phyloP scores from a whole-genome alignment of 2,329 filamentous ascomycete species.

The Colletotrichum filicis region DNA sequence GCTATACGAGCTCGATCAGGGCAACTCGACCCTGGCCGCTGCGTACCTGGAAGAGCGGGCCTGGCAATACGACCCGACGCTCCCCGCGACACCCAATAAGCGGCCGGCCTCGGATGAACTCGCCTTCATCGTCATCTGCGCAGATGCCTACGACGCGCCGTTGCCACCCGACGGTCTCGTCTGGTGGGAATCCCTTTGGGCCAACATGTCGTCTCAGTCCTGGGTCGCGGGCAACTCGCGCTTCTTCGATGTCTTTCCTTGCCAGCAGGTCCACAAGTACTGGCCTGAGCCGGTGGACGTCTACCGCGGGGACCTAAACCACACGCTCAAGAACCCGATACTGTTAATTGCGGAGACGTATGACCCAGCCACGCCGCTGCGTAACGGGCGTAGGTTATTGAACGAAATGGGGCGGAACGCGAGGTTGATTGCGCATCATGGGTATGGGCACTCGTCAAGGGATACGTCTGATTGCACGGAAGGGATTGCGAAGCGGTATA shows the following conservation, averaged over 20 bases:
- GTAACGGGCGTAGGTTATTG: constrained; percentile 56
- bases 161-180: constrained; percentile 48
- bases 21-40: constrained; percentile 56
- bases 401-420: constrained; percentile 60
- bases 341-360: constrained; percentile 61
- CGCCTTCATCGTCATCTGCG: constrained; percentile 54
- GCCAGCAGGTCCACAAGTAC: constrained; percentile 55
- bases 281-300: constrained; percentile 59
- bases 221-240: constrained; percentile 61
- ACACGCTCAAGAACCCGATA: constrained; percentile 55
- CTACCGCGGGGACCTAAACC: constrained; percentile 57
- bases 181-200: constrained; percentile 60
- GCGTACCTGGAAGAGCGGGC: constrained; percentile 47
- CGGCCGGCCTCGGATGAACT: constrained; percentile 53
- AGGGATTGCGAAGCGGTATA: constrained; percentile 49
- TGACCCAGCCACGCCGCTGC: constrained; percentile 61
- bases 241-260: constrained; percentile 57
- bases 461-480: constrained; percentile 59
- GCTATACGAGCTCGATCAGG: constrained; percentile 55
- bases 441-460: constrained; percentile 59
- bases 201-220: constrained; percentile 55
- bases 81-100: constrained; percentile 41
- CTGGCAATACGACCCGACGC: constrained; percentile 56
- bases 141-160: constrained; percentile 57
- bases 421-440: constrained; percentile 59